These are phyloP conservation scores for Penicillium frequentans DNA, from an alignment of 2,329 filamentous ascomycete genomes.

Conservation along the genomic window DNA sequence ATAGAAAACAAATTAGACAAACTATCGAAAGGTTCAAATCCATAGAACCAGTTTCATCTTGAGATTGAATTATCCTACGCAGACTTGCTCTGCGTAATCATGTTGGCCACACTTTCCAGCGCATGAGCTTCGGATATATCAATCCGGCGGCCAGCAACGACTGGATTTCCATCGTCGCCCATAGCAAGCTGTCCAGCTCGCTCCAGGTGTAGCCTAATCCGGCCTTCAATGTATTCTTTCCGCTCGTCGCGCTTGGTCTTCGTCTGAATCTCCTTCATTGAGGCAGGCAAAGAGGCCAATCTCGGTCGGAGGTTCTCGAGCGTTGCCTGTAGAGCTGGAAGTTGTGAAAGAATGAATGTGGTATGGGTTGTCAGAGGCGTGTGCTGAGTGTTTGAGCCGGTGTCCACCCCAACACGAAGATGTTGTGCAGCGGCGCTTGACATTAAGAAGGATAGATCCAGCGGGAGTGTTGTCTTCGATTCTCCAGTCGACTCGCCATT, in stretches of 20 bases:
- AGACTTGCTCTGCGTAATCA: constrained; percentile 31
- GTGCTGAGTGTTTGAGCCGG: constrained; percentile 34
- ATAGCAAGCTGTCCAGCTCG: constrained; percentile 41
- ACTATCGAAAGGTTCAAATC: constrained; percentile 5
- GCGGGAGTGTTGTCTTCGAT: constrained; percentile 18
- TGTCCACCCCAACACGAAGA: constrained; percentile 46
- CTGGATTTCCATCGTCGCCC: constrained; percentile 32
- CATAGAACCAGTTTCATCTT: neutral
- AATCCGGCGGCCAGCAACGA: constrained; percentile 41
- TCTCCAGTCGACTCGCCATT: constrained; percentile 13
- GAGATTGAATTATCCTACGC: neutral
- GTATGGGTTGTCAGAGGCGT: constrained; percentile 49
- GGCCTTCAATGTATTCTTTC: constrained; percentile 78
- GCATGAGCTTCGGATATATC: constrained; percentile 41
- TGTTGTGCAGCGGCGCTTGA: constrained; percentile 48
- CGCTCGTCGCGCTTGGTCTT: constrained; percentile 68
- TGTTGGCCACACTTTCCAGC: constrained; percentile 40
- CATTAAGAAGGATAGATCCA: constrained; percentile 59
- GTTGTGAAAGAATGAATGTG: constrained; percentile 75
- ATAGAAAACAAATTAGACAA: constrained; percentile 5
- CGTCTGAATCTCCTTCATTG: constrained; percentile 37
- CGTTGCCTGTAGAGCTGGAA: constrained; percentile 73
- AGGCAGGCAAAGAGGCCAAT: constrained; percentile 48
- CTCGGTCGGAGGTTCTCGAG: constrained; percentile 68
- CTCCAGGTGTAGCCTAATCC: constrained; percentile 76